Conservation (phyloP, 2,329 filamentous ascomycete species). For the Lithohypha guttulata region DNA sequence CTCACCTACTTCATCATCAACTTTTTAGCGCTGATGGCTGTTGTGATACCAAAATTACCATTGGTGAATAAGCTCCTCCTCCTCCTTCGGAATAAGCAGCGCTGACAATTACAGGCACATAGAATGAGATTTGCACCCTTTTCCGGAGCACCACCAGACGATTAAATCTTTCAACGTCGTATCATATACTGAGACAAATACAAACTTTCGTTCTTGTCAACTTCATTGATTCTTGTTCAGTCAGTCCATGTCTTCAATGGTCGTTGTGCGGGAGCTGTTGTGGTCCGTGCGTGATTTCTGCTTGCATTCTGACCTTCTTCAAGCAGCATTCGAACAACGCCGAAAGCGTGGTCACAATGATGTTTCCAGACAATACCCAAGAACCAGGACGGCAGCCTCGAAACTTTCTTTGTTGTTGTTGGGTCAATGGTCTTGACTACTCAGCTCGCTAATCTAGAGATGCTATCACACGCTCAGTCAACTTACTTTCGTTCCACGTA, state of each 20-base stretch:
- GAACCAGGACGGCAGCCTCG: no score
- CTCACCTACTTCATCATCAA: conserved; percentile 96
- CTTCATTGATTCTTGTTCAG: not conserved
- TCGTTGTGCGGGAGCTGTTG: not conserved
- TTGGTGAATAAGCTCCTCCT: conserved; percentile 1
- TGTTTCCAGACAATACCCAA: not conserved
- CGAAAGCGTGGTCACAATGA: not conserved
- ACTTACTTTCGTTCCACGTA: no score
- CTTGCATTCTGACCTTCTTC: no score
- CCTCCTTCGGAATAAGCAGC: not conserved
- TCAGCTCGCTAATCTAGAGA: no score
- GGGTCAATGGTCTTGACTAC: no score
- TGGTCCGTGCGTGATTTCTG: not conserved
- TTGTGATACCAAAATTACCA: conserved; percentile 92
- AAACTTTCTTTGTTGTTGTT: no score
- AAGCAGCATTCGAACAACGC: not conserved
- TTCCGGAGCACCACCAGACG: conserved; percentile 6
- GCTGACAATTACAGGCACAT: conserved; percentile 3
- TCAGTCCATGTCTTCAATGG: not conserved
- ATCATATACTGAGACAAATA: conserved; percentile 2
- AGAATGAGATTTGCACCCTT: conserved; percentile 10
- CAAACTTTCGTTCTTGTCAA: not conserved
- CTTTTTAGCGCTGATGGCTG: conserved; percentile 79
- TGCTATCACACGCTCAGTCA: no score
- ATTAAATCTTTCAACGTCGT: conserved; percentile 1